phyloP scores from a whole-genome alignment of 495 filamentous ascomycete species.

The Podospora pseudopauciseta region DNA sequence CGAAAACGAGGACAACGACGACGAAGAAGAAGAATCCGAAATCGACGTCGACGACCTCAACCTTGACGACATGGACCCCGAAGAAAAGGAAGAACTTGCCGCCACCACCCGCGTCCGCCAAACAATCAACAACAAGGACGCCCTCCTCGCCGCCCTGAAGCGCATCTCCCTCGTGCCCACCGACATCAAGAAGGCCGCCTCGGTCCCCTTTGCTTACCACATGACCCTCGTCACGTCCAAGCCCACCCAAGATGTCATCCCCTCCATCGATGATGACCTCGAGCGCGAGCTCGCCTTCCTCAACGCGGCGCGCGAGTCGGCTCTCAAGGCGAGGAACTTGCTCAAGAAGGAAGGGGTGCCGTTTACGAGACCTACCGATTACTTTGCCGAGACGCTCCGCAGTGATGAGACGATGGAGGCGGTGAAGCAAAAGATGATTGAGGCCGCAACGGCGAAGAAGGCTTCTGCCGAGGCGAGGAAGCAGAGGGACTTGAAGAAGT shows the following conservation, averaged over 20 bases:
- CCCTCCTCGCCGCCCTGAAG: slow-evolving; percentile 69
- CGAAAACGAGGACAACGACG: slow-evolving; percentile 52
- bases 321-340: slow-evolving; percentile 60
- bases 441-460: slow-evolving; percentile 89
- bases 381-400: slow-evolving; percentile 98
- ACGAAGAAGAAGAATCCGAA: slow-evolving; percentile 53
- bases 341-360: slow-evolving; percentile 78
- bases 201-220: slow-evolving; percentile 51
- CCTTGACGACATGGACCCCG: slow-evolving; percentile 63
- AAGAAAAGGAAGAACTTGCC: slow-evolving; percentile 73
- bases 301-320: slow-evolving; percentile 80
- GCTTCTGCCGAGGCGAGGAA: slow-evolving; percentile 85
- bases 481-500: slow-evolving; percentile 95
- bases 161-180: slow-evolving; percentile 65
- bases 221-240: slow-evolving; percentile 49
- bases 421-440: slow-evolving; percentile 89
- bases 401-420: slow-evolving; percentile 96
- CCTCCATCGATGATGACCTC: slow-evolving; percentile 81
- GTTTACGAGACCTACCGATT: slow-evolving; percentile 86
- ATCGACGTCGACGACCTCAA: slow-evolving; percentile 78
- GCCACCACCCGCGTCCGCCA: slow-evolving; percentile 79
- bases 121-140: slow-evolving; percentile 94
- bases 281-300: slow-evolving; percentile 89
- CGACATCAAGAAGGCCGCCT: slow-evolving; percentile 25
- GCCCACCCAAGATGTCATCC: slow-evolving; percentile 50